A percentile compares a stretch with the other conserved stretches of the same genome.
Evolutionary conservation across 495 filamentous ascomycete genomes (phyloP).

Genomic region (Ramalina intermedia): DNA sequence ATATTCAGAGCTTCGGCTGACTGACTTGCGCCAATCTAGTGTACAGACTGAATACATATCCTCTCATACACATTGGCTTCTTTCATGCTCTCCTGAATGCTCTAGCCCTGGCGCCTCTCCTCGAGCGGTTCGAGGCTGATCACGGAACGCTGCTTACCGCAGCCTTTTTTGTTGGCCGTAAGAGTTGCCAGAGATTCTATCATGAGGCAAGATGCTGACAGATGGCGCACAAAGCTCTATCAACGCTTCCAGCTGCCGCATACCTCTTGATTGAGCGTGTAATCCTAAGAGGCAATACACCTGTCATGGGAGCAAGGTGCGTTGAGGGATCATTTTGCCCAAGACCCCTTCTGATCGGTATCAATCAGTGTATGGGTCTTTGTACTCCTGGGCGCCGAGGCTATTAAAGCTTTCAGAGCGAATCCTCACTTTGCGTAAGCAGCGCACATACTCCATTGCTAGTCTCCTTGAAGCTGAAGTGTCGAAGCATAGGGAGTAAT

Average conservation of each 20-base stretch:
- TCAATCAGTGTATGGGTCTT: slow-evolving; percentile 71
- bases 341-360: not conserved
- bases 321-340: slow-evolving; percentile 8
- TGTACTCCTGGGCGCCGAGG: slow-evolving; percentile 67
- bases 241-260: slow-evolving; percentile 58
- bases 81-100: slow-evolving; percentile 70
- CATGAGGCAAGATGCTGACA: not conserved
- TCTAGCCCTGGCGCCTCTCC: slow-evolving; percentile 61
- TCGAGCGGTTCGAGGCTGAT: slow-evolving; percentile 90
- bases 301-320: slow-evolving; percentile 73
- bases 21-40: slow-evolving; percentile 34
- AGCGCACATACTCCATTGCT: slow-evolving; percentile 1
- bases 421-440: slow-evolving; percentile 57
- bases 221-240: slow-evolving; percentile 43
- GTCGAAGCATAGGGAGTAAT: slow-evolving; percentile 39
- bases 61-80: slow-evolving; percentile 69
- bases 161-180: slow-evolving; percentile 78
- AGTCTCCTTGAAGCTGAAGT: slow-evolving; percentile 12
- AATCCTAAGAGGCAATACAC: slow-evolving; percentile 46
- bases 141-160: slow-evolving; percentile 77
- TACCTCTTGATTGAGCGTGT: slow-evolving; percentile 59
- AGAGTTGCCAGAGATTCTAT: slow-evolving; percentile 25
- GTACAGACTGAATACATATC: slow-evolving; percentile 86
- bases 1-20: not conserved
- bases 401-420: slow-evolving; percentile 60